Evolutionary conservation across 2,329 filamentous ascomycete genomes (phyloP).

Genomic region (Fusarium concolor): DNA sequence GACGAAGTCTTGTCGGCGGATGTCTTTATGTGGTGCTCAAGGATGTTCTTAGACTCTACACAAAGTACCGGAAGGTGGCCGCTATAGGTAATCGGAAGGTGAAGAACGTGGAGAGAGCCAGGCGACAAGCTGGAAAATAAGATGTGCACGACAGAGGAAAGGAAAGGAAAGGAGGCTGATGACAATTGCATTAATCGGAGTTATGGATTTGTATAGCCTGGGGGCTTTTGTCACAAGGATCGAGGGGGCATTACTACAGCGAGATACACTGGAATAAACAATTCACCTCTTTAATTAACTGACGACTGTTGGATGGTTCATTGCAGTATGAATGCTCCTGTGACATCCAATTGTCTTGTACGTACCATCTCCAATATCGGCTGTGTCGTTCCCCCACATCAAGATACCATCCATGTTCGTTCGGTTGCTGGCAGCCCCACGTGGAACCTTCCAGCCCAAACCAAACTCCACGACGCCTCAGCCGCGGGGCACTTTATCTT

Average conservation of each 20-base stretch:
- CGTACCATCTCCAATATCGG: background rate
- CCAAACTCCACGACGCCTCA: constrained; percentile 41
- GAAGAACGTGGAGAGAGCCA: constrained; percentile 59
- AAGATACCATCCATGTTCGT: background rate
- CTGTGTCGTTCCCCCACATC: constrained; percentile 29
- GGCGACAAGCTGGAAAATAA: constrained; percentile 55
- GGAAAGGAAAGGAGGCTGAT: constrained; percentile 1
- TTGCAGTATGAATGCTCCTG: no score
- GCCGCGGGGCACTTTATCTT: constrained; percentile 36
- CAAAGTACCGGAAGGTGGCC: constrained; percentile 71
- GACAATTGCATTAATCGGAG: constrained; percentile 37
- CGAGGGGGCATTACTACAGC: constrained; percentile 2
- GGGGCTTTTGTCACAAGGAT: background rate
- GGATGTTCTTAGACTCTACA: constrained; percentile 70
- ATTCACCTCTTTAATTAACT: constrained; percentile 9
- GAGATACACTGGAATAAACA: constrained; percentile 14
- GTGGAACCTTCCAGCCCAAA: constrained; percentile 46
- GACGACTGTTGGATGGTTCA: no score
- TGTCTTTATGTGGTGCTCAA: constrained; percentile 89
- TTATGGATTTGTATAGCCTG: constrained; percentile 27
- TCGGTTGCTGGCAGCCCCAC: constrained; percentile 37
- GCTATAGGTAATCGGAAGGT: constrained; percentile 66
- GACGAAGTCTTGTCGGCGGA: constrained; percentile 87
- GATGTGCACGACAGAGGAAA: background rate
- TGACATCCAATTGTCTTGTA: no score